These are phyloP conservation scores for Elongisporangium anandrum DNA, from an alignment of 352 stramenopile species.

Conservation along the genomic window DNA sequence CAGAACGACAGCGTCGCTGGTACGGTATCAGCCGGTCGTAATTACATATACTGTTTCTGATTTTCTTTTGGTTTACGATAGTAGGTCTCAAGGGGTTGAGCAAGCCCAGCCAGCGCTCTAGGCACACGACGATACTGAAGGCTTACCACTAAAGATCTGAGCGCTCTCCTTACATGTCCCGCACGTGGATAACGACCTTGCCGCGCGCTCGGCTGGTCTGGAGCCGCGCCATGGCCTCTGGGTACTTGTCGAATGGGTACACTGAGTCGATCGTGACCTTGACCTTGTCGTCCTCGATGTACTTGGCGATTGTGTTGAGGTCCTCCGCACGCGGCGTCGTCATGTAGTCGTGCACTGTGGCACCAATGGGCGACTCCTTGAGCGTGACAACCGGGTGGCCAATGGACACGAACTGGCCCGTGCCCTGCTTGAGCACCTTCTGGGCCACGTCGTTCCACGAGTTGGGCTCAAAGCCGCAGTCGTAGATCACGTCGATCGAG, in stretches of 20 bases:
- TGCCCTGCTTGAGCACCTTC: slow-evolving; percentile 10
- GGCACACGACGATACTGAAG: too few species aligned
- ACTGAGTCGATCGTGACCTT: slow-evolving; percentile 33
- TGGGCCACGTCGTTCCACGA: slow-evolving; percentile 22
- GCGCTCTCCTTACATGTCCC: background rate
- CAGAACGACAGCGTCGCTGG: background rate
- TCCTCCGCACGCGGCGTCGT: slow-evolving; percentile 10
- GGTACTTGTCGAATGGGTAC: slow-evolving; percentile 40
- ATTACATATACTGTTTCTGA: background rate
- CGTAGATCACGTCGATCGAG: slow-evolving; percentile 32
- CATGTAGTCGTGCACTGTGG: slow-evolving; percentile 3
- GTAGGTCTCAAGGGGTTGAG: background rate
- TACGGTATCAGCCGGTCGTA: too few species aligned
- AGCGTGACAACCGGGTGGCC: slow-evolving; percentile 4
- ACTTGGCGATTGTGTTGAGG: slow-evolving; percentile 26
- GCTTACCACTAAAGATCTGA: background rate
- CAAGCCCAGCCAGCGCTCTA: too few species aligned
- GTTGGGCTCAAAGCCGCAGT: slow-evolving; percentile 19
- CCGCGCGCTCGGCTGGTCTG: slow-evolving; percentile 44
- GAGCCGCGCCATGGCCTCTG: slow-evolving; percentile 36
- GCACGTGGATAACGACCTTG: slow-evolving; percentile 52
- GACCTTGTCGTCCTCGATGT: slow-evolving; percentile 32
- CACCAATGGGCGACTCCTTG: slow-evolving; percentile 34
- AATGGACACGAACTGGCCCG: slow-evolving; percentile 11
- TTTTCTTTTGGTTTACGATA: background rate